These are phyloP conservation scores for Mycena vulgaris DNA, from an alignment of 768 basidiomycete species.

Conservation along the genomic window DNA sequence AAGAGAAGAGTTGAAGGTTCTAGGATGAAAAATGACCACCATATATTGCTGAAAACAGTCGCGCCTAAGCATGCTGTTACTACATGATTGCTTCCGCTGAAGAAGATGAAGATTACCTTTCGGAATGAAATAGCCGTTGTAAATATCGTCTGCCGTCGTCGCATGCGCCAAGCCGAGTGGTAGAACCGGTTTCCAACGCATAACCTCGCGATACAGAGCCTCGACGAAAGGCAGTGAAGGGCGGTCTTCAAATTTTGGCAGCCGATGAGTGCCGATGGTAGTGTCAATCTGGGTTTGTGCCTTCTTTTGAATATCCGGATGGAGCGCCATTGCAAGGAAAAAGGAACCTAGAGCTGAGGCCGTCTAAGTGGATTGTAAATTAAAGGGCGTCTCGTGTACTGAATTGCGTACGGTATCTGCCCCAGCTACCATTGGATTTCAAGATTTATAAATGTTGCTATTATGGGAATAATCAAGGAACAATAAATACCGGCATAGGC, in stretches of 20 bases:
- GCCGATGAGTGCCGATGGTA: not conserved
- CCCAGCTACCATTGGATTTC: slow-evolving; percentile 26
- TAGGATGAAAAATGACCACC: not conserved
- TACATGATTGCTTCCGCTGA: not conserved
- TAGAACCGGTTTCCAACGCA: slow-evolving; percentile 42
- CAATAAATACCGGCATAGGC: slow-evolving; percentile 48
- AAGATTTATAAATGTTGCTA: too few species aligned
- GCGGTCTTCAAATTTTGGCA: slow-evolving; percentile 28
- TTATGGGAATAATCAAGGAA: too few species aligned
- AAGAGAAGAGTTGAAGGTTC: not conserved
- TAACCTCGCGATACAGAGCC: slow-evolving; percentile 42
- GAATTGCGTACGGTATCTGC: slow-evolving; percentile 39
- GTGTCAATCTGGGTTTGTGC: slow-evolving; percentile 27
- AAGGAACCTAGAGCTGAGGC: slow-evolving; percentile 8
- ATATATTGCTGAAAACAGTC: slow-evolving; percentile 16
- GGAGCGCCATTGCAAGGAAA: slow-evolving; percentile 12
- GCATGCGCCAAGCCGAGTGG: too few species aligned
- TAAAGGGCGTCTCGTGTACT: not conserved
- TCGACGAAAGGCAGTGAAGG: slow-evolving; percentile 42
- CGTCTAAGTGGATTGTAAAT: slow-evolving; percentile 14
- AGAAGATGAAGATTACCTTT: slow-evolving; percentile 6
- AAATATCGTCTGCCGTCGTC: too few species aligned
- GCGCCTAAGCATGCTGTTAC: not conserved
- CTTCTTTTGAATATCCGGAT: slow-evolving; percentile 10
- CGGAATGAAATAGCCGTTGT: slow-evolving; percentile 30